Percentiles rank a stretch among this genome's conserved stretches.
Evolutionary conservation across 2,329 filamentous ascomycete species (phyloP).

Genomic region (Diaporthe helianthi): DNA sequence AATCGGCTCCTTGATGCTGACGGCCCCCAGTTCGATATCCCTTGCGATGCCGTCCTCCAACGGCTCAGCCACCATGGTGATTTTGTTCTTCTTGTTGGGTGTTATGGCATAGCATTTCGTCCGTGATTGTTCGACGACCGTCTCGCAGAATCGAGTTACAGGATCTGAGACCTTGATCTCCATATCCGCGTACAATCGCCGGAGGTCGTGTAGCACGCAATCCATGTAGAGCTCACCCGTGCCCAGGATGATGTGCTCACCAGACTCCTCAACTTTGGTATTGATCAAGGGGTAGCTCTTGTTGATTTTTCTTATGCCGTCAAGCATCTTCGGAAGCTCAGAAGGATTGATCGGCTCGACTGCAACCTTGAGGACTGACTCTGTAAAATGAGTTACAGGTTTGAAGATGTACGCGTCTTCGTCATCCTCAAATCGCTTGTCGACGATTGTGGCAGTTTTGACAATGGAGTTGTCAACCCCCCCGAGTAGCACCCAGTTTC

Average conservation of each 20-base stretch:
- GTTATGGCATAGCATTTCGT: constrained; percentile 98
- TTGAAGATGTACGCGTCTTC: constrained; percentile 97
- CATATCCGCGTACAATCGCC: constrained; percentile 96
- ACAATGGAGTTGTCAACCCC: constrained; percentile 98
- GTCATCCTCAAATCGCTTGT: constrained; percentile 79
- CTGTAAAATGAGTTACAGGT: constrained; percentile 91
- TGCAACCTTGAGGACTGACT: constrained; percentile 96
- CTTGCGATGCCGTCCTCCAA: constrained; percentile 92
- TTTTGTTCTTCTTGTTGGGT: constrained; percentile 99
- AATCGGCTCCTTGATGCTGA: constrained; percentile 91
- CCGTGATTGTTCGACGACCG: constrained; percentile 93
- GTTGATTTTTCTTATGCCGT: constrained; percentile 94
- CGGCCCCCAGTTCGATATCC: constrained; percentile 89
- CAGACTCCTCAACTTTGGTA: constrained; percentile 97
- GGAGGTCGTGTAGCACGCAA: constrained; percentile 93
- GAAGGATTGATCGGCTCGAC: constrained; percentile 98
- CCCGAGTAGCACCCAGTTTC: constrained; percentile 89
- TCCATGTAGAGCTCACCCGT: constrained; percentile 99
- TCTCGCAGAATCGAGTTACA: constrained; percentile 97
- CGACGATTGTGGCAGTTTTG: constrained; percentile 92
- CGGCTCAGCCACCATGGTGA: constrained; percentile 97
- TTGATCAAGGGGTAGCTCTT: constrained; percentile 96
- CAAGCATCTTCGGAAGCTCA: constrained; percentile 97
- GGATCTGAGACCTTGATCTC: constrained; percentile 99
- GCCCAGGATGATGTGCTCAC: constrained; percentile 92